Base-by-base conservation (phyloP, 176 grass and related monocot species). In the Hordeum marinum region DNA sequence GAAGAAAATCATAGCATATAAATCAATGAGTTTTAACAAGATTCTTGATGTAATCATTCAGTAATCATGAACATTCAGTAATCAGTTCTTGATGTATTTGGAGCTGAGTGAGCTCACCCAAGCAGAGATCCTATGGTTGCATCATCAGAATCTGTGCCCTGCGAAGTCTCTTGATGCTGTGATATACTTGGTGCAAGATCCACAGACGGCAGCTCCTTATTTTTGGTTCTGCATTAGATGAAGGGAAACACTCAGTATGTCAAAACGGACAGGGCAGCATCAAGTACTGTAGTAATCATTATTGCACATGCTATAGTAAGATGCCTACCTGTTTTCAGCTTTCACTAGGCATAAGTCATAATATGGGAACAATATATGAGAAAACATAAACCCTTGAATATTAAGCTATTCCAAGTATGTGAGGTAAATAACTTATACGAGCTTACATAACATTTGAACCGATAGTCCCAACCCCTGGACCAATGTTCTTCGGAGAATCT, bases 41-140 rank as follows among this genome's bases (percentile, higher is more conserved):
- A n/a, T n/a, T n/a, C n/a, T n/a, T n/a, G n/a, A n/a, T n/a, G n/a
- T n/a, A n/a, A n/a, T n/a, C n/a, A n/a, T n/a, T n/a, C n/a, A n/a
- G n/a, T n/a, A n/a, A 80, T n/a, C 14, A 23, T 31, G 37, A 75
- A 75, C 37, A 73, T 76, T 50, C 64, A 52, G 80, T 76, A 64
- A 12, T 72, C 26, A 76, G 63, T 39, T 37, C 23, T 75, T 43
- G 20, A 26, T 67, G 36, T 68, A 83, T 73, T 70, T 57, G 61
- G 62, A 88, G 75, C 68, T 52, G 76, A 84, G 70, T 71, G 31
- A 54, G 62, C 70, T 91, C 89, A 98, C 95, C 93, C 87, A 81
- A 89, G 68, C 80, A 98, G 63, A 78, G 92, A 91, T 54, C 79
- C 78, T 75, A 95, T 90, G 21, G 83, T 86, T 24, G 80, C 85